These are phyloP conservation scores for Sugiyamaella grinbergsii DNA, from an alignment of 1,139 yeast species.

Conservation along the genomic window DNA sequence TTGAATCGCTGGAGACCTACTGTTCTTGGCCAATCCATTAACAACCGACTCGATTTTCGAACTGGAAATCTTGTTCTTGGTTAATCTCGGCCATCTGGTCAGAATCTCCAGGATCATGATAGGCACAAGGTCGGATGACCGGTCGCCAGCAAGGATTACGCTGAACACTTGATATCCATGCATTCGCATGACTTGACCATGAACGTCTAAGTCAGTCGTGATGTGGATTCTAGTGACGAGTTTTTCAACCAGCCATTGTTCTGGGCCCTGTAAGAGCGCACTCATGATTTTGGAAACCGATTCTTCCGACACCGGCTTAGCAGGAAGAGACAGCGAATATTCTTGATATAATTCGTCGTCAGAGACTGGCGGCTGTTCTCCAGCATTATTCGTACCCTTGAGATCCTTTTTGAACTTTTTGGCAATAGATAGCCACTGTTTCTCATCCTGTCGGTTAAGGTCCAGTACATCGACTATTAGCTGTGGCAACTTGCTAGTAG, in stretches of 20 bases:
- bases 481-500: slow-evolving; percentile 81
- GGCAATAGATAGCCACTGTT: slow-evolving; percentile 37
- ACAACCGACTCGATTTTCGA: slow-evolving; percentile 74
- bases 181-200: slow-evolving; percentile 64
- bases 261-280: slow-evolving; percentile 76
- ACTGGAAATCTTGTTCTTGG: slow-evolving; percentile 78
- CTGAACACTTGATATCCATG: slow-evolving; percentile 88
- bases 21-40: slow-evolving; percentile 46
- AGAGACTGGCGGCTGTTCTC: slow-evolving; percentile 19
- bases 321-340: slow-evolving; percentile 60
- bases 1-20: slow-evolving; percentile 37
- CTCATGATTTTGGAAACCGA: slow-evolving; percentile 76
- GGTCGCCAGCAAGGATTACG: slow-evolving; percentile 52
- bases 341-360: slow-evolving; percentile 49
- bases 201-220: slow-evolving; percentile 58
- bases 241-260: slow-evolving; percentile 62
- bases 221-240: slow-evolving; percentile 66
- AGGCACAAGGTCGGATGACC: slow-evolving; percentile 42
- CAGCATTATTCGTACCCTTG: slow-evolving; percentile 1
- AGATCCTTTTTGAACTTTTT: slow-evolving; percentile 47
- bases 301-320: slow-evolving; percentile 53
- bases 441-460: slow-evolving; percentile 57
- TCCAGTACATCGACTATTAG: slow-evolving; percentile 85
- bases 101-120: slow-evolving; percentile 58
- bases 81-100: slow-evolving; percentile 74